These are phyloP conservation scores for Fusarium sp. DNA, from an alignment of 2,329 filamentous ascomycete species.

Conservation along the genomic window DNA sequence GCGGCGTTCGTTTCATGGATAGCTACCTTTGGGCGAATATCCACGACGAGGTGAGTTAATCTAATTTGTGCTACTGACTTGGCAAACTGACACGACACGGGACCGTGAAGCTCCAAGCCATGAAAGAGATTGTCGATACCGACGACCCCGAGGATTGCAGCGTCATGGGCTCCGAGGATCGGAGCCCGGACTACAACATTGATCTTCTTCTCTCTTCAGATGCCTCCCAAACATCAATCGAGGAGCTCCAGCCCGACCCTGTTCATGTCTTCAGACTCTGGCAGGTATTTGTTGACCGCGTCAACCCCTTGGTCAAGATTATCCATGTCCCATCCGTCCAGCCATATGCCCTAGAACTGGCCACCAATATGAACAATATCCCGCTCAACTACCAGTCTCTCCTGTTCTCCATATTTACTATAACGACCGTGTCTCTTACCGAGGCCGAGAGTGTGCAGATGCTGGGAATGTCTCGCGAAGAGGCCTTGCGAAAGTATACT, in stretches of 20 bases:
- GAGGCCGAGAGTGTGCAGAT: conserved; percentile 64
- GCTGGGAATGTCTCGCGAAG: conserved; percentile 59
- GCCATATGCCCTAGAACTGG: conserved; percentile 69
- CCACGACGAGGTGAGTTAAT: conserved; percentile 62
- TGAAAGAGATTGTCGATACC: conserved; percentile 66
- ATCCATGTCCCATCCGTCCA: conserved; percentile 78
- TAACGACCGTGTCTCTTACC: conserved; percentile 64
- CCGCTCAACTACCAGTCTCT: conserved; percentile 68
- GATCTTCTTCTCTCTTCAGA: conserved; percentile 59
- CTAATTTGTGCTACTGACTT: background rate
- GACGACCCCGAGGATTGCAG: conserved; percentile 59
- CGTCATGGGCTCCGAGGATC: conserved; percentile 58
- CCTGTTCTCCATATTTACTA: conserved; percentile 71
- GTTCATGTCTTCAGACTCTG: conserved; percentile 75
- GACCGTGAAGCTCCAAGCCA: conserved; percentile 60
- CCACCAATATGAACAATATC: conserved; percentile 62
- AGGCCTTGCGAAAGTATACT: conserved; percentile 62
- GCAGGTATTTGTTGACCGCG: conserved; percentile 77
- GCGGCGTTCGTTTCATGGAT: conserved; percentile 65
- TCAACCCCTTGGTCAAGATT: conserved; percentile 77
- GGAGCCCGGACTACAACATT: conserved; percentile 62
- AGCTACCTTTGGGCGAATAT: conserved; percentile 63
- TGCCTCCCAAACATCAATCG: conserved; percentile 50
- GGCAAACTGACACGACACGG: conserved; percentile 7
- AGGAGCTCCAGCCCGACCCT: conserved; percentile 69